Evolutionary conservation across 2,329 filamentous ascomycete species (phyloP).

Genomic region (Colletotrichum euphorbiae): DNA sequence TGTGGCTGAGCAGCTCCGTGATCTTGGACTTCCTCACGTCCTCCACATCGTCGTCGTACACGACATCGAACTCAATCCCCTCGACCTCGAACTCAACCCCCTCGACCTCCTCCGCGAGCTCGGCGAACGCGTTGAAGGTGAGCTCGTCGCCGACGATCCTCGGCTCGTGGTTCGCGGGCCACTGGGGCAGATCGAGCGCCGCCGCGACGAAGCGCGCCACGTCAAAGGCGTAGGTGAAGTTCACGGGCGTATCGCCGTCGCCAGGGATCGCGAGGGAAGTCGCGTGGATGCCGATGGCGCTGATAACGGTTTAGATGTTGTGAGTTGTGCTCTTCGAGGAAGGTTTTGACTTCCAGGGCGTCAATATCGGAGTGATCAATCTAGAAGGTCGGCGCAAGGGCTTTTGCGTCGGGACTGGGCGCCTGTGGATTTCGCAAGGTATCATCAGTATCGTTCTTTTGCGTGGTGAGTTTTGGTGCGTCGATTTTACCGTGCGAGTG

Average conservation of each 20-base stretch:
- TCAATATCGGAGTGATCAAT: conserved; percentile 28
- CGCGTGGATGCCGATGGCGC: conserved; percentile 50
- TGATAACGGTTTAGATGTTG: conserved; percentile 59
- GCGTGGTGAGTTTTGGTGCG: neutral
- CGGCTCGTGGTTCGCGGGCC: conserved; percentile 52
- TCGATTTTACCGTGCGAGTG: conserved; percentile 49
- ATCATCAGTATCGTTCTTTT: no score
- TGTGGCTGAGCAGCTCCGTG: conserved; percentile 47
- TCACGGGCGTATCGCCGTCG: no score
- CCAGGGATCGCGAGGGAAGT: conserved; percentile 46
- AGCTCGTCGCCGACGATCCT: conserved; percentile 53
- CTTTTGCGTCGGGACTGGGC: neutral
- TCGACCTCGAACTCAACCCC: no score
- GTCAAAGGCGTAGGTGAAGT: no score
- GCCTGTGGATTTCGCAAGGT: neutral
- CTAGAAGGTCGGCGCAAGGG: conserved; percentile 3
- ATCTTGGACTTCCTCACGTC: no score
- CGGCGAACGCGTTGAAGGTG: conserved; percentile 57
- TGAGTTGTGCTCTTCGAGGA: conserved; percentile 34
- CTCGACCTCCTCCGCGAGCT: conserved; percentile 50
- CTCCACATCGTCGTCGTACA: conserved; percentile 47
- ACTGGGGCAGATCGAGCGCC: conserved; percentile 54
- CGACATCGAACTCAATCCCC: conserved; percentile 51
- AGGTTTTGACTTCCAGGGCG: no score
- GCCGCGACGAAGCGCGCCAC: no score